Evolutionary conservation across 108 stramenopile genomes (phyloP).

Genomic region (Schizochytrium sp.): DNA sequence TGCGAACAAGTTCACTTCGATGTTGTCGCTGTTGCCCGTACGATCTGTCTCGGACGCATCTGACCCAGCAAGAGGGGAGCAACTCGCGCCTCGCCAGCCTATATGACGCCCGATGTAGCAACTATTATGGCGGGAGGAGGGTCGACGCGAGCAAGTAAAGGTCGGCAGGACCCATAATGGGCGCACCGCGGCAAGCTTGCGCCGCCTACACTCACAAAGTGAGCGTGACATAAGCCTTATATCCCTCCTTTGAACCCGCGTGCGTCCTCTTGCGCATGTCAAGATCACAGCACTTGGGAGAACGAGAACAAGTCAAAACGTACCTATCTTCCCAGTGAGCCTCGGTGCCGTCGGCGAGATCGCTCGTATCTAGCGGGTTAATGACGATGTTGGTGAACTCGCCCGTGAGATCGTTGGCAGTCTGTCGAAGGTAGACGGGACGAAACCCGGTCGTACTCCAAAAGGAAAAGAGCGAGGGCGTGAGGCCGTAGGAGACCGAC

Average conservation of each 20-base stretch:
- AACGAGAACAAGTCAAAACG: background rate
- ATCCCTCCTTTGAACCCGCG: too few relatives aligned
- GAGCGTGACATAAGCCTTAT: too few relatives aligned
- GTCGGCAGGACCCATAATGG: too few relatives aligned
- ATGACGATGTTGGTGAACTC: constrained; percentile 91
- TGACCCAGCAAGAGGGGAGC: background rate
- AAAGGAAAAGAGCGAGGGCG: constrained; percentile 74
- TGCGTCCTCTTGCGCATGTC: too few relatives aligned
- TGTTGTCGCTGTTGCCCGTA: too few relatives aligned
- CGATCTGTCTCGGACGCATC: background rate
- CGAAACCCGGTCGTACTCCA: constrained; percentile 81
- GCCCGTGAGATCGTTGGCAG: constrained; percentile 92
- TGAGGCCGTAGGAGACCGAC: constrained; percentile 89
- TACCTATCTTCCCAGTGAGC: background rate
- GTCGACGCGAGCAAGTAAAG: background rate
- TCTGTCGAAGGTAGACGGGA: constrained; percentile 90
- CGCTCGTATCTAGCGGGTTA: constrained; percentile 48
- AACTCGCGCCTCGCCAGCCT: background rate
- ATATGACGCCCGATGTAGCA: background rate
- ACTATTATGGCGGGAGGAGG: background rate
- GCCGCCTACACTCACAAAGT: too few relatives aligned
- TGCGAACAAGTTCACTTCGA: too few relatives aligned
- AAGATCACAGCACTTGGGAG: too few relatives aligned
- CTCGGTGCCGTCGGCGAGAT: constrained; percentile 24
- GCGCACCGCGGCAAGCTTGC: too few relatives aligned